Evolutionary conservation across 305 asterid species (phyloP), one percentile per base, ranked within the genome.

Genomic region (Nicotiana rustica): DNA sequence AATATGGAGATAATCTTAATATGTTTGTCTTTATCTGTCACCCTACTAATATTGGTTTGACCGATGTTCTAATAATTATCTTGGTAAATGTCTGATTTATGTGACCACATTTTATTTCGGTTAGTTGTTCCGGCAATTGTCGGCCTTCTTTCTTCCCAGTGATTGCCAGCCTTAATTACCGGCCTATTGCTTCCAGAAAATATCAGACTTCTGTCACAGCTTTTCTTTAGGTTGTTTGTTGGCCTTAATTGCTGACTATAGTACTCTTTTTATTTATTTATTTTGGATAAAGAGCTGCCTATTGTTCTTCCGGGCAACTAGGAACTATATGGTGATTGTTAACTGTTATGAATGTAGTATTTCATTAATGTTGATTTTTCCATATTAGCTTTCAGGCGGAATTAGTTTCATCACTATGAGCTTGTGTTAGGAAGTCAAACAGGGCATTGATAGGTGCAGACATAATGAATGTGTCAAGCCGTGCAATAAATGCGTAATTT

Each of bases 351-450:
- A 52, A 4, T 13, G 17, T 52, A 13, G 17, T 52, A 52, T 52
- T 52, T 41, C 60, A 6, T 70, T 19, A 41, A 44, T 70, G 78
- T 2, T 44, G 7, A 70, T 41, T 70, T 41, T 41, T 19, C 59
- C 77, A 38, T 70, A 70, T 41, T 70, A 1, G 78, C 19, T 41
- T 41, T 70, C n/a, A 18, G 12, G 59, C 59, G 10, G 0, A 41
- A 70, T 59, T 70, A 70, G 78, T 70, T 70, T 70, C 59, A 70
- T 33, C 59, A 18, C 59, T 41, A 15, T 70, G 55, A 69, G 35
- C 18, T 44, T 44, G 78, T 70, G 13, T 19, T 10, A 70, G 36
- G 60, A 70, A 70, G 78, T 18, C 55, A 69, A 41, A 68, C 0
- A 1, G 33, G 77, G n/a, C 35, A 69, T 19, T n/a, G 56, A 69